phyloP scores from a whole-genome alignment of 2,329 filamentous ascomycete genomes.

The Juglanconis sp. region DNA sequence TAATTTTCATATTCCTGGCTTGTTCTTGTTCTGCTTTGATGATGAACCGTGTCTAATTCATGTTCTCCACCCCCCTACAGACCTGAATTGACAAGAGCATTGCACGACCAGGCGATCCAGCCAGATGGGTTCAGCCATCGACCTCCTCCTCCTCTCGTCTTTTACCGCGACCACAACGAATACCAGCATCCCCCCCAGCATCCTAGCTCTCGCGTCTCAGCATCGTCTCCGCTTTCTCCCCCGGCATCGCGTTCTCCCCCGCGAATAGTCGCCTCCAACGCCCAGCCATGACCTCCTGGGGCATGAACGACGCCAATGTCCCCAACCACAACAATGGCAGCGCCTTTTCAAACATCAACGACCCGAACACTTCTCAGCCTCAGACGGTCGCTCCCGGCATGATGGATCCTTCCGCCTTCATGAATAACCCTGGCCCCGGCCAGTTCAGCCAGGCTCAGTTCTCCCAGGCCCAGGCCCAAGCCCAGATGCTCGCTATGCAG shows the following conservation, averaged over 20 bases:
- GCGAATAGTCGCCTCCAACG: constrained; percentile 25
- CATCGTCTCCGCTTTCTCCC: constrained; percentile 5
- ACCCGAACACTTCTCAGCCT: constrained; percentile 44
- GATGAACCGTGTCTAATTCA: constrained; percentile 27
- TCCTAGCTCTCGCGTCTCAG: background rate
- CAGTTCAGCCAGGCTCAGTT: constrained; percentile 62
- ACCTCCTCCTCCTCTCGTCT: constrained; percentile 4
- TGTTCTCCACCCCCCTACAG: constrained; percentile 4
- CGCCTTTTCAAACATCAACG: constrained; percentile 63
- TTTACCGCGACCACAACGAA: background rate
- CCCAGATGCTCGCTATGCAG: constrained; percentile 64
- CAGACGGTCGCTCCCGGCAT: constrained; percentile 46
- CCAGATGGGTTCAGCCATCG: constrained; percentile 43
- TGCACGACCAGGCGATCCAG: constrained; percentile 32
- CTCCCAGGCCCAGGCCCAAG: constrained; percentile 44
- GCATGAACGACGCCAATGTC: constrained; percentile 64
- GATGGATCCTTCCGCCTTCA: constrained; percentile 65
- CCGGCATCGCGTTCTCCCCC: constrained; percentile 10
- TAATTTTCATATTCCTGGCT: constrained; percentile 40
- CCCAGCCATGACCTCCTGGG: constrained; percentile 66
- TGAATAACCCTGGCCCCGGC: constrained; percentile 48
- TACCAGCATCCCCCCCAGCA: constrained; percentile 18
- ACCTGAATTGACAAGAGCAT: constrained; percentile 5
- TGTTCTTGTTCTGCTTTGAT: constrained; percentile 36
- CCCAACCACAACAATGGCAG: constrained; percentile 70